Evolutionary conservation across 148 eudicot species (phyloP).

Genomic region (Rhododendron kiyosumense): DNA sequence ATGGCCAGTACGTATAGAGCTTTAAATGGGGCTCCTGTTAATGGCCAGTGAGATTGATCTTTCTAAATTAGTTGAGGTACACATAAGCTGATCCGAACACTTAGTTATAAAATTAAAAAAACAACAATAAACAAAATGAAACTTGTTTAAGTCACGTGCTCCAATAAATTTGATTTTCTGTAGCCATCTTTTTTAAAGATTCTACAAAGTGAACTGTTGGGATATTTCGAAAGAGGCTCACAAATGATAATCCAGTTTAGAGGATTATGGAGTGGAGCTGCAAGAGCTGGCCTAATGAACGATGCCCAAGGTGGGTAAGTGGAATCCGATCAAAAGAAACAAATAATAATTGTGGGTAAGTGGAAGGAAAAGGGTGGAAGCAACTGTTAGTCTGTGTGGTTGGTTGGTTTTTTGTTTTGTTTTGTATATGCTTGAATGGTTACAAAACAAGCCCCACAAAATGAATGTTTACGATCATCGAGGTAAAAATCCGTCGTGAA

Average conservation of each 20-base stretch:
- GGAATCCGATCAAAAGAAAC: background rate
- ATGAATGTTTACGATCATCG: too few relatives aligned
- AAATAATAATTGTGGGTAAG: background rate
- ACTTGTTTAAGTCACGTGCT: background rate
- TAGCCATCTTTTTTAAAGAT: too few relatives aligned
- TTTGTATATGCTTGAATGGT: background rate
- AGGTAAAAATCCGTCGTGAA: too few relatives aligned
- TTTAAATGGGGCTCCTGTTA: too few relatives aligned
- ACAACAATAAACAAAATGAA: background rate
- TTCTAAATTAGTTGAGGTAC: too few relatives aligned
- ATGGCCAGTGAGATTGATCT: too few relatives aligned
- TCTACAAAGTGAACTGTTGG: too few relatives aligned
- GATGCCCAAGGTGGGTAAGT: background rate
- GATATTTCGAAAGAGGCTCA: too few relatives aligned
- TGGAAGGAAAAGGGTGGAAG: background rate
- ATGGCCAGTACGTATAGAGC: too few relatives aligned
- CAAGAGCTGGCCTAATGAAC: background rate
- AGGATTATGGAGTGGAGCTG: background rate
- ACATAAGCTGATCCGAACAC: background rate
- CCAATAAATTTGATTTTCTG: background rate
- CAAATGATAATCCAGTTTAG: background rate
- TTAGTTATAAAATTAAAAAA: too few relatives aligned
- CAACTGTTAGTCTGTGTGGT: background rate
- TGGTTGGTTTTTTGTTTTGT: background rate
- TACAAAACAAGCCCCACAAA: background rate